Conservation (phyloP, 331 rosid genomes). For the Acacia concinna region DNA sequence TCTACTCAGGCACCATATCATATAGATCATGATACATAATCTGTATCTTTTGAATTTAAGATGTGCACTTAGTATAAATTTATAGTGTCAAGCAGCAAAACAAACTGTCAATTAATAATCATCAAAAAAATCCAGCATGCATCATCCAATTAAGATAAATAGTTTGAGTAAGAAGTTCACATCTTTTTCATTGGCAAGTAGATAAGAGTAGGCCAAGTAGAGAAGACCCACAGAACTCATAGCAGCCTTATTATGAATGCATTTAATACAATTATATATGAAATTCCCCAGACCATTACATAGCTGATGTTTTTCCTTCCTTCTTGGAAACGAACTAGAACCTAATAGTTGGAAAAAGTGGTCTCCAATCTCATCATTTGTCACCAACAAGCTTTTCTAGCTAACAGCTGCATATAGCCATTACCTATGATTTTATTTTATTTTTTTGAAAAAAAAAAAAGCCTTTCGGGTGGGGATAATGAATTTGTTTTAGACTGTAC, state of each 20-base stretch:
- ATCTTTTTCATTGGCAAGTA: too few relatives aligned
- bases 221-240: background rate
- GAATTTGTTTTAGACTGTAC: background rate
- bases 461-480: slow-evolving; percentile 16
- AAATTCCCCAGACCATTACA: slow-evolving; percentile 17
- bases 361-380: slow-evolving; percentile 95
- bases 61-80: too few relatives aligned
- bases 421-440: slow-evolving; percentile 75
- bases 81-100: too few relatives aligned
- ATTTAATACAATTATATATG: slow-evolving; percentile 8
- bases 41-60: too few relatives aligned
- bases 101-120: too few relatives aligned
- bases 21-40: too few relatives aligned
- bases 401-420: slow-evolving; percentile 92
- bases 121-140: too few relatives aligned
- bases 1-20: too few relatives aligned
- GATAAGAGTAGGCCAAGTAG: too few relatives aligned
- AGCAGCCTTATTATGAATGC: slow-evolving; percentile 5
- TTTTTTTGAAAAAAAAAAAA: background rate
- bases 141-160: too few relatives aligned
- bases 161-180: too few relatives aligned
- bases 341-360: slow-evolving; percentile 89
- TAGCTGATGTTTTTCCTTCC: slow-evolving; percentile 98
- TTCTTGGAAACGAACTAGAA: slow-evolving; percentile 77
- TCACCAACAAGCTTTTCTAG: slow-evolving; percentile 69